Evolutionary conservation across 345 rosid genomes (phyloP).

Genomic region (Cardamine resedifolia): DNA sequence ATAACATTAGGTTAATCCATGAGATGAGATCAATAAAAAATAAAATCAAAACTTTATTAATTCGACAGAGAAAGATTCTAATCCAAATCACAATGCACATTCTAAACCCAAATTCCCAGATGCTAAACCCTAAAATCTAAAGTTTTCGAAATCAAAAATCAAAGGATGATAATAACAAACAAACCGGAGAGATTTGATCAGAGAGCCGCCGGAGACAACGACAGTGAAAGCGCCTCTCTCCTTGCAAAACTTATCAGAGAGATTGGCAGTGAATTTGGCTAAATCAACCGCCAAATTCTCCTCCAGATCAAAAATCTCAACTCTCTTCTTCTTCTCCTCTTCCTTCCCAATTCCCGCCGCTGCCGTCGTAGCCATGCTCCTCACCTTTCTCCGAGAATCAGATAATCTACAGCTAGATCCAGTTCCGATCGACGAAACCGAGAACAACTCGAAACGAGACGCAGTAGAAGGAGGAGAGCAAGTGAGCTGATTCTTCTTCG

Average conservation of each 20-base stretch:
- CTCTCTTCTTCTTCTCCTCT: slow-evolving; percentile 44
- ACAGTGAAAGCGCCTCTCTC: slow-evolving; percentile 76
- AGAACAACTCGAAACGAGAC: neutral
- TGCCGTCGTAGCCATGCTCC: slow-evolving; percentile 31
- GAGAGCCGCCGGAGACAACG: slow-evolving; percentile 82
- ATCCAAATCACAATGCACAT: too few relatives aligned
- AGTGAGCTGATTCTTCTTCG: neutral
- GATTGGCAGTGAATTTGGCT: slow-evolving; percentile 64
- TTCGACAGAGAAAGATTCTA: too few relatives aligned
- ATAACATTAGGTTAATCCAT: too few relatives aligned
- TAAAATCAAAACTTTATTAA: too few relatives aligned
- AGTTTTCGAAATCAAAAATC: neutral
- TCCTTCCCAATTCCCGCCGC: slow-evolving; percentile 1
- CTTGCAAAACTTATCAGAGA: slow-evolving; percentile 61
- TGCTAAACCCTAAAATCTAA: too few relatives aligned
- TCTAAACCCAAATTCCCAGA: too few relatives aligned
- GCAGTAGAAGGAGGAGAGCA: slow-evolving; percentile 2
- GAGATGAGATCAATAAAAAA: too few relatives aligned
- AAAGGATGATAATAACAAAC: neutral
- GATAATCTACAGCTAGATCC: neutral
- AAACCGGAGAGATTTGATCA: slow-evolving; percentile 68
- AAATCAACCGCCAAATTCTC: slow-evolving; percentile 61
- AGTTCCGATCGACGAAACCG: slow-evolving; percentile 38
- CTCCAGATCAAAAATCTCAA: slow-evolving; percentile 58
- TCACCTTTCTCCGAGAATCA: slow-evolving; percentile 28